Base-by-base conservation (phyloP, 768 basidiomycete species). In the Tulasnella calospora region DNA sequence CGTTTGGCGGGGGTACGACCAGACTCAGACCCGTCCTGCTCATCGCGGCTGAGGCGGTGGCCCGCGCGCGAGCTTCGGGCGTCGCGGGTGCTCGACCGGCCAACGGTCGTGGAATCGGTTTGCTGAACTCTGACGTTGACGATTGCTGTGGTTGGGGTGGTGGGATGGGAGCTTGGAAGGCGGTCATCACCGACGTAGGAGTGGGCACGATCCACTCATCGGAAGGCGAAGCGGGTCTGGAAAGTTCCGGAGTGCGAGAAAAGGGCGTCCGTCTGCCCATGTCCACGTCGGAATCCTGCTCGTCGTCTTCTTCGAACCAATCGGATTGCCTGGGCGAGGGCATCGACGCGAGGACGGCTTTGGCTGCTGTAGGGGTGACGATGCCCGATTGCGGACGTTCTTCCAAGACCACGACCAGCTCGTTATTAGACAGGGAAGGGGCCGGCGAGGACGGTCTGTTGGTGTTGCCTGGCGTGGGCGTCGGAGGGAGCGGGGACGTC, bases 281-380 rank as follows among this genome's bases (percentile, higher is more conserved):
- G 5, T 67, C 61, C 0, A 27, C 61, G 12, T 67, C 61, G 6
- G 61, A 67, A 35, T 67, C 61, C 33, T 61, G n/a, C 2, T 51
- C 46, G 4, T 74, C 73, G 73, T 67, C 61, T 13, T 74, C 73
- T 23, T 74, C 73, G 73, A 74, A 74, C 73, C 73, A 74, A 55
- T 74, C 73, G 36, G 73, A 74, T 19, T 55, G 38, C 27, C 73
- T 6, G 17, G 73, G 73, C 30, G 73, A 74, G 8, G 44, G 38
- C 44, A 55, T 44, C 10, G 40, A 10, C 33, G 44, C 40, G 15
- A 55, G 33, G 13, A 55, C 73, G 21, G 33, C 44, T 47, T 55
- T 55, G 10, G 73, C 51, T 27, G 73, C 44, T 19, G 73, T 44
- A 3, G 51, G 71, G 21, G 71, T 47, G 38, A 55, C 73, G 73